Evolutionary conservation across 345 rosid genomes (phyloP).

Genomic region (Streptanthus diversifolius): DNA sequence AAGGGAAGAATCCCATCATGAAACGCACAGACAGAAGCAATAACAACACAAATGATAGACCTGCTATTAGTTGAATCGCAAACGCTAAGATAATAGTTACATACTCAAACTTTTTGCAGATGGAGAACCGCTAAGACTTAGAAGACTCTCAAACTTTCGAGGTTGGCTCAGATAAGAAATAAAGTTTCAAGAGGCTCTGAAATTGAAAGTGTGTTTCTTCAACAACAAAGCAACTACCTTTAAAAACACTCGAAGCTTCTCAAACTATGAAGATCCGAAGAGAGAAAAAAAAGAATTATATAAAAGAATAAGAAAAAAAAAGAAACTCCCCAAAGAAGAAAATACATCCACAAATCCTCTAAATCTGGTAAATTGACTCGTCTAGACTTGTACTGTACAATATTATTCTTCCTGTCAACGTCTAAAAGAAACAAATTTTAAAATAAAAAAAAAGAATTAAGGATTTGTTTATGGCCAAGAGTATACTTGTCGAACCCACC

Average conservation of each 20-base stretch:
- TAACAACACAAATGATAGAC: not conserved
- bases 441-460: too few species aligned
- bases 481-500: conserved; percentile 21
- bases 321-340: conserved; percentile 19
- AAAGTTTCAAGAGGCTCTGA: not conserved
- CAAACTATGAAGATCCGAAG: conserved; percentile 11
- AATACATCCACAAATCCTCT: conserved; percentile 18
- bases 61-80: not conserved
- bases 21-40: conserved; percentile 14
- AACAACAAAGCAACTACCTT: conserved; percentile 20
- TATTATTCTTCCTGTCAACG: conserved; percentile 25
- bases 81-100: not conserved
- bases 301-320: not conserved
- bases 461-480: conserved; percentile 22
- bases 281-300: not conserved
- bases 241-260: conserved; percentile 18
- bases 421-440: not conserved
- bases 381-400: conserved; percentile 17
- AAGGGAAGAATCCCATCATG: conserved; percentile 19
- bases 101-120: conserved; percentile 16
- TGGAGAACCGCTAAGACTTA: not conserved
- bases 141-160: not conserved
- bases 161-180: not conserved
- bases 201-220: not conserved
- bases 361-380: conserved; percentile 11